Base-by-base conservation (phyloP, 805 yeast genomes). In the Starmerella stigmatis region DNA sequence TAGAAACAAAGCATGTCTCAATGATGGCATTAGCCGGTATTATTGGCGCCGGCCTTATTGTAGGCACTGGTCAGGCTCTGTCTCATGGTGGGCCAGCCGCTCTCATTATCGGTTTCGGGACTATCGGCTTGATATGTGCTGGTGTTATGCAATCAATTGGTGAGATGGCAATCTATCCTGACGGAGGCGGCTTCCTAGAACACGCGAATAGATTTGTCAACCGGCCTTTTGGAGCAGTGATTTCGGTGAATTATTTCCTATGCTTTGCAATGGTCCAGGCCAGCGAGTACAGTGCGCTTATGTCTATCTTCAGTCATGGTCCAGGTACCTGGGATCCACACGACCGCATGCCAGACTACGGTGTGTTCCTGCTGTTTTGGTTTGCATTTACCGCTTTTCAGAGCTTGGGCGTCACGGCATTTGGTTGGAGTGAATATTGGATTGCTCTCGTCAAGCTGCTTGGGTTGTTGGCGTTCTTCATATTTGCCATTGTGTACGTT, bases 11-110 rank as follows among this genome's bases (percentile, higher is more conserved):
- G 58, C 89, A 83, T 60, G 63, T 83, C 53, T 78, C 79, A 49
- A 78, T 81, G 85, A 83, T 83, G 64, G 86, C 92, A 41, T 69
- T 83, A 50, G 92, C 89, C 53, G 88, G 89, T 34, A 73, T 81
- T 48, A 82, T 84, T 54, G 94, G 94, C 55, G 79, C 89, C 8
- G 94, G 92, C 58, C 68, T 85, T 42, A 76, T 85, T 50, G 81
- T 85, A 26, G 73, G 76, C 25, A 67, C 75, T 1, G 76, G 78
- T 13, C 69, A 69, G 27, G 70, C 78, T 5, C 62, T 75, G 32
- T 60, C 66, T 25, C 56, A 55, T 9, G 76, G 76, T 43, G 76
- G 76, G 9, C 74, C 75, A 7, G 74, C 70, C 4, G 72, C 78
- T 2, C 59, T 75, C 44, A 53, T 75, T 28, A 61, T 75, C 35